Evolutionary conservation across 345 rosid genomes (phyloP).

Genomic region (Xanthoceras sorbifolium): DNA sequence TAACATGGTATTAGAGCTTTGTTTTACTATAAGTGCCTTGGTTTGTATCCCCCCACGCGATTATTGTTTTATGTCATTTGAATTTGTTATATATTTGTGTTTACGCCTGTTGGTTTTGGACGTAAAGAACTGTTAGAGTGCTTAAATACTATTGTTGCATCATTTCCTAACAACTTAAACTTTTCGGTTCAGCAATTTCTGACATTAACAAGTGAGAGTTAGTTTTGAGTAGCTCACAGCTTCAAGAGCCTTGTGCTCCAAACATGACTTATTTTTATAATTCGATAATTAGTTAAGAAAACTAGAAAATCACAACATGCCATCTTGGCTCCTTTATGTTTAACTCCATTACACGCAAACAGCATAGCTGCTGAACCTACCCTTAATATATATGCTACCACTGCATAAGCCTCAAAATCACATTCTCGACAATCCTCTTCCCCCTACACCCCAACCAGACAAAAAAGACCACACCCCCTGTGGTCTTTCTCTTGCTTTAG

Average conservation of each 20-base stretch:
- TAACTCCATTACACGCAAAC: background rate
- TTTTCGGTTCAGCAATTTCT: too few relatives aligned
- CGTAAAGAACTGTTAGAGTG: too few relatives aligned
- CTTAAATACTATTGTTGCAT: too few relatives aligned
- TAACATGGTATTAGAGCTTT: too few relatives aligned
- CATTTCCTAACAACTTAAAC: too few relatives aligned
- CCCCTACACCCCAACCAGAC: background rate
- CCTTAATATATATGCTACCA: background rate
- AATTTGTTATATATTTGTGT: too few relatives aligned
- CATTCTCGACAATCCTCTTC: conserved; percentile 5
- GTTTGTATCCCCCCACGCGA: too few relatives aligned
- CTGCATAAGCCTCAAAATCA: background rate
- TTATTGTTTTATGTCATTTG: too few relatives aligned
- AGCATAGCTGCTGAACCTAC: background rate
- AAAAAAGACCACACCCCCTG: too few relatives aligned
- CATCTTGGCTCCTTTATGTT: background rate
- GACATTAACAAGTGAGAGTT: background rate
- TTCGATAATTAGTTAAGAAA: background rate
- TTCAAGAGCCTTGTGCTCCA: background rate
- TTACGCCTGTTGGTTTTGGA: too few relatives aligned
- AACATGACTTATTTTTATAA: background rate
- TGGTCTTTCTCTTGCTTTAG: background rate
- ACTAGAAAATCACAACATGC: background rate
- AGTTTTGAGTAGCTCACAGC: background rate
- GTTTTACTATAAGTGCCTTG: too few relatives aligned